Percentiles rank a stretch among this genome's conserved stretches.
phyloP scores from a whole-genome alignment of 2,329 filamentous ascomycete genomes.

The Aspergillus sp. region DNA sequence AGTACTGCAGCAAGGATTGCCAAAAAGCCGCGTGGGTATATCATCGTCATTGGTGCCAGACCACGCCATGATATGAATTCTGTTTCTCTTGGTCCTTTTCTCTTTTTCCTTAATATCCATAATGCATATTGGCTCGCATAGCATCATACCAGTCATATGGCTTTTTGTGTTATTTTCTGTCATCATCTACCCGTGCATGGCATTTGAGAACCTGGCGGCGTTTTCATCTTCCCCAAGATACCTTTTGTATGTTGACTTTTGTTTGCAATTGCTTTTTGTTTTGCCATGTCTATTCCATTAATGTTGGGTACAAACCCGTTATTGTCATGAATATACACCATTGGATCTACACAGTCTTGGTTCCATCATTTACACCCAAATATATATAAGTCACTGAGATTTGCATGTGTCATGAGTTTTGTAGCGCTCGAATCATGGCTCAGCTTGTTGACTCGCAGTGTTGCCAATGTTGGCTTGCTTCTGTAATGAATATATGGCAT shows the following conservation, averaged over 20 bases:
- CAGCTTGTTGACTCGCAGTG: too few relatives aligned
- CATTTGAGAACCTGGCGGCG: slow-evolving; percentile 32
- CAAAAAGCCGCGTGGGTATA: slow-evolving; percentile 99
- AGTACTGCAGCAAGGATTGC: slow-evolving; percentile 99
- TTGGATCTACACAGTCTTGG: background rate
- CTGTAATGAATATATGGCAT: too few relatives aligned
- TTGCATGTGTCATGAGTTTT: too few relatives aligned
- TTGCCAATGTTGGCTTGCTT: too few relatives aligned
- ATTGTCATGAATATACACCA: background rate
- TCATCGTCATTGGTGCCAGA: slow-evolving; percentile 89
- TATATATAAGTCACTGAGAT: too few relatives aligned
- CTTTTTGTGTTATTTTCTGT: slow-evolving; percentile 13
- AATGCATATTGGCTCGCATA: slow-evolving; percentile 32
- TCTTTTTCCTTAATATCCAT: slow-evolving; percentile 16
- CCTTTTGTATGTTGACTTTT: slow-evolving; percentile 28
- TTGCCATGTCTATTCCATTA: background rate
- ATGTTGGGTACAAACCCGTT: background rate
- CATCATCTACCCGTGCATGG: slow-evolving; percentile 28
- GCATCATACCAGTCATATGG: slow-evolving; percentile 26
- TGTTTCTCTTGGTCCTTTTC: slow-evolving; percentile 12
- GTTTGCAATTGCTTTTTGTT: slow-evolving; percentile 4
- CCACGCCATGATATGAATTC: slow-evolving; percentile 28
- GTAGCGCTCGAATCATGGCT: too few relatives aligned
- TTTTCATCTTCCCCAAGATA: slow-evolving; percentile 32
- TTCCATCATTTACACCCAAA: background rate